Conservation (phyloP, 345 rosid species). For the Eucalyptus shirleyi region DNA sequence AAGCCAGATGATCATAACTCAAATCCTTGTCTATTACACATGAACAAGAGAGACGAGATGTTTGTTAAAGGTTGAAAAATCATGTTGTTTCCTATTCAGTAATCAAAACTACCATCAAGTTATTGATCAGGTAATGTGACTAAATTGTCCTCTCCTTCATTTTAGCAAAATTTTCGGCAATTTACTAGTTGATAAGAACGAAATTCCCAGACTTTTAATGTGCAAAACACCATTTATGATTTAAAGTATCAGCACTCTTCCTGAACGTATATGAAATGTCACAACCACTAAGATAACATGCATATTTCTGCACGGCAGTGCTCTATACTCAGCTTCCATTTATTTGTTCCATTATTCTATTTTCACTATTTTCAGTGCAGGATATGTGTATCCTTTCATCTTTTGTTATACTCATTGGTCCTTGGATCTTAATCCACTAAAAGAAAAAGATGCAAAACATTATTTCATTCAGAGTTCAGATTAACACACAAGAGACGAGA, state of each 20-base stretch:
- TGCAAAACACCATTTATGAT: not conserved
- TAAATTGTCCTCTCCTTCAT: not conserved
- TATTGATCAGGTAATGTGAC: not conserved
- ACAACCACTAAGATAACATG: not conserved
- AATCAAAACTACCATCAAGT: not conserved
- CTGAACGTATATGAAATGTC: not conserved
- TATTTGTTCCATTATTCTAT: not conserved
- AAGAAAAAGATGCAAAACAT: not conserved
- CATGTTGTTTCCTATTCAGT: not conserved
- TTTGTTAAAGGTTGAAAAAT: not conserved
- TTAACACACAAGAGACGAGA: not conserved
- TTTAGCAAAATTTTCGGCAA: not conserved
- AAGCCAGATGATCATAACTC: conserved; percentile 50
- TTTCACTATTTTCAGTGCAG: not conserved
- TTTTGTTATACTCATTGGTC: not conserved
- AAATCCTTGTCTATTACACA: conserved; percentile 42
- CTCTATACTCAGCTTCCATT: not conserved
- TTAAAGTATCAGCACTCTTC: not conserved
- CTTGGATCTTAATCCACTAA: not conserved
- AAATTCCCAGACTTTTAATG: not conserved
- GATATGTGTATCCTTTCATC: not conserved
- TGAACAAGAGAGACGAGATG: not conserved
- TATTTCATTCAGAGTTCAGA: not conserved
- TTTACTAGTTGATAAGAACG: not conserved
- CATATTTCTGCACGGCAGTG: not conserved